Percentiles rank a stretch among this genome's conserved stretches.
phyloP scores from a whole-genome alignment of 306 rosid species.

The Vachellia collinsii region DNA sequence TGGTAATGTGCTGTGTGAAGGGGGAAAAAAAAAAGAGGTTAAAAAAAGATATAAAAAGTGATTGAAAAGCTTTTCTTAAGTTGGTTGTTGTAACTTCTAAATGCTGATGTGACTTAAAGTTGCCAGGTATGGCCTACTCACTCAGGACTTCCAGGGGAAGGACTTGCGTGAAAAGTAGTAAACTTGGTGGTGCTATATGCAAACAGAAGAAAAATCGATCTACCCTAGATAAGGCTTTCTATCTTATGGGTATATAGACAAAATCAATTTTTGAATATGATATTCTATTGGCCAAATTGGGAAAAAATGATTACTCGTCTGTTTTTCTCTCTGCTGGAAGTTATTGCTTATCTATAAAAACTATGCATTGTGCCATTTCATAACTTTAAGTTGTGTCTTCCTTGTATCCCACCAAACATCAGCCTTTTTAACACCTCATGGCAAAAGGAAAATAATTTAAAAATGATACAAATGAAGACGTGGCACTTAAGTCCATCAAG shows the following conservation, averaged over 20 bases:
- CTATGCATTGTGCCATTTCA: neutral
- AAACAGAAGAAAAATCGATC: neutral
- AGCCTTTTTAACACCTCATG: neutral
- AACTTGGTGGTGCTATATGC: neutral
- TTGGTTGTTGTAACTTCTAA: neutral
- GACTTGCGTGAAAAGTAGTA: slow-evolving; percentile 2
- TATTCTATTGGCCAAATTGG: neutral
- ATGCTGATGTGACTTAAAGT: neutral
- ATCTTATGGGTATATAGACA: neutral
- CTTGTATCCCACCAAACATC: neutral
- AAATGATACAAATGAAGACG: neutral
- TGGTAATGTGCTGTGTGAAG: neutral
- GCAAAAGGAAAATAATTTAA: neutral
- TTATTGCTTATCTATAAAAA: neutral
- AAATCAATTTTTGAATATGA: slow-evolving; percentile 13
- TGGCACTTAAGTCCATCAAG: neutral
- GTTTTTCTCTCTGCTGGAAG: neutral
- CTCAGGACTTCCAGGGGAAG: neutral
- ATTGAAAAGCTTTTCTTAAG: neutral
- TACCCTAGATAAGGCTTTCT: slow-evolving; percentile 2
- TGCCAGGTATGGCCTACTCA: slow-evolving; percentile 22
- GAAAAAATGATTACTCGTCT: neutral
- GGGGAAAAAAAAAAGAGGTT: too few species aligned
- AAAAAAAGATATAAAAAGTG: neutral
- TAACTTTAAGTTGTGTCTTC: neutral